Percentiles rank a stretch among this genome's conserved stretches.
Conservation (phyloP, 2,329 filamentous ascomycete genomes). For the Chaetomium sp. region DNA sequence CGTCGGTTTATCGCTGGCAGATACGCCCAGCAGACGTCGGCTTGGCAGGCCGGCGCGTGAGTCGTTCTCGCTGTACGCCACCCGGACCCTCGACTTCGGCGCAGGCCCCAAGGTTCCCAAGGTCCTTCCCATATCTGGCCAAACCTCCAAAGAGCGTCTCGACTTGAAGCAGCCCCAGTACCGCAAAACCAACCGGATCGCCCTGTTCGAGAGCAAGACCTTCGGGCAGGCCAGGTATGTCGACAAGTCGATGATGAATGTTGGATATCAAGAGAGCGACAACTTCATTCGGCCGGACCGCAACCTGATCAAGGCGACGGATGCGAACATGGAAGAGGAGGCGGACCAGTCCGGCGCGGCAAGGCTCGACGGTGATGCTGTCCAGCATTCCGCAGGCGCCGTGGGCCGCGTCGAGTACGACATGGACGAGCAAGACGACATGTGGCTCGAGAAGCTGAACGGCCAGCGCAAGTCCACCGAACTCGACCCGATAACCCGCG, state of each 20-base stretch:
- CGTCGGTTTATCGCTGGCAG: constrained; percentile 28
- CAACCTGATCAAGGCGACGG: constrained; percentile 66
- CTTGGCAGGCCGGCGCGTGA: constrained; percentile 54
- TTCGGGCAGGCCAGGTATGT: constrained; percentile 88
- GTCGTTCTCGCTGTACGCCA: constrained; percentile 56
- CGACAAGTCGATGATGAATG: constrained; percentile 92
- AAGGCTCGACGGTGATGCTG: constrained; percentile 62
- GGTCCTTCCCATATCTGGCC: constrained; percentile 74
- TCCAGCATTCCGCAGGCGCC: constrained; percentile 47
- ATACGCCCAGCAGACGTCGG: constrained; percentile 48
- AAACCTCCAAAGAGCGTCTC: constrained; percentile 77
- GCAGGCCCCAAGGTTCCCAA: constrained; percentile 59
- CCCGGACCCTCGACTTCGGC: constrained; percentile 48
- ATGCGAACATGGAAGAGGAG: constrained; percentile 63
- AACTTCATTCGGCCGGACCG: constrained; percentile 78
- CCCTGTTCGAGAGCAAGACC: constrained; percentile 79
- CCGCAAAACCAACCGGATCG: constrained; percentile 76
- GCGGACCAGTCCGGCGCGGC: constrained; percentile 46
- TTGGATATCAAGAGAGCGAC: constrained; percentile 95
- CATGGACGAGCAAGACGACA: constrained; percentile 99
- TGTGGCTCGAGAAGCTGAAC: constrained; percentile 90
- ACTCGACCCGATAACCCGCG: constrained; percentile 82
- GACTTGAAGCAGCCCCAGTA: constrained; percentile 77
- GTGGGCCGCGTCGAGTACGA: constrained; percentile 94
- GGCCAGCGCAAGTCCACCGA: constrained; percentile 70